These are phyloP conservation scores for Asterochloris erici DNA, from an alignment of 139 green algal species.

Conservation along the genomic window DNA sequence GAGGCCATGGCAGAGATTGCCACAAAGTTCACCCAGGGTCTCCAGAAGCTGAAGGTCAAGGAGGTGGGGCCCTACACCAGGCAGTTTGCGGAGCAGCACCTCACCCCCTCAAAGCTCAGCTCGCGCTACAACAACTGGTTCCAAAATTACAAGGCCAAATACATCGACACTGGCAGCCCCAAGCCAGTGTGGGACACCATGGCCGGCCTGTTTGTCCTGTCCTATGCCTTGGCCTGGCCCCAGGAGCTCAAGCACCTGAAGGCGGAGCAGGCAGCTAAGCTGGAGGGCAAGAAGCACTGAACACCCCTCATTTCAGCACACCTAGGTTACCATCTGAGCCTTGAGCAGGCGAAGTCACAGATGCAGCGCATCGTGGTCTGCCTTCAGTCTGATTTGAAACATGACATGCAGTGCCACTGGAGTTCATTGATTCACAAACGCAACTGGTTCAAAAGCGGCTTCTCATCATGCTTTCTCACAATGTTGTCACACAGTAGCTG, in stretches of 20 bases:
- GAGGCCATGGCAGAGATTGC: slow-evolving; percentile 1
- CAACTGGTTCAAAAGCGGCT: no score
- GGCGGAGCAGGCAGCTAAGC: slow-evolving; percentile 51
- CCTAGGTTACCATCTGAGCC: no score
- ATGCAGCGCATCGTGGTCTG: no score
- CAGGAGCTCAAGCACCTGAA: slow-evolving; percentile 51
- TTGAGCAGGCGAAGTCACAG: no score
- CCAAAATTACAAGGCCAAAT: slow-evolving; percentile 45
- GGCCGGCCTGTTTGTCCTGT: slow-evolving; percentile 41
- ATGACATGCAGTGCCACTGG: no score
- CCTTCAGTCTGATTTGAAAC: no score
- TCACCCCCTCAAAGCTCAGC: slow-evolving; percentile 31
- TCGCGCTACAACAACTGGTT: slow-evolving; percentile 32
- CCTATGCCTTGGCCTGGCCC: slow-evolving; percentile 51
- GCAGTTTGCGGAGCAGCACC: slow-evolving; percentile 42
- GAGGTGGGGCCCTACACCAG: slow-evolving; percentile 40
- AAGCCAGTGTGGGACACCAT: slow-evolving; percentile 47
- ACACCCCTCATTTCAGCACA: not conserved
- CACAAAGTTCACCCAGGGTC: slow-evolving; percentile 25
- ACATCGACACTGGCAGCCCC: slow-evolving; percentile 54
- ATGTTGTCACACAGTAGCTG: slow-evolving; percentile 1
- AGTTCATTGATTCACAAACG: no score
- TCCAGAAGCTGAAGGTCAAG: slow-evolving; percentile 44
- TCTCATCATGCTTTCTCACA: not conserved
- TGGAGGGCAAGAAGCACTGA: slow-evolving; percentile 32